Conservation (phyloP, 169 alveolate species). For the Amoebophrya sp. region DNA sequence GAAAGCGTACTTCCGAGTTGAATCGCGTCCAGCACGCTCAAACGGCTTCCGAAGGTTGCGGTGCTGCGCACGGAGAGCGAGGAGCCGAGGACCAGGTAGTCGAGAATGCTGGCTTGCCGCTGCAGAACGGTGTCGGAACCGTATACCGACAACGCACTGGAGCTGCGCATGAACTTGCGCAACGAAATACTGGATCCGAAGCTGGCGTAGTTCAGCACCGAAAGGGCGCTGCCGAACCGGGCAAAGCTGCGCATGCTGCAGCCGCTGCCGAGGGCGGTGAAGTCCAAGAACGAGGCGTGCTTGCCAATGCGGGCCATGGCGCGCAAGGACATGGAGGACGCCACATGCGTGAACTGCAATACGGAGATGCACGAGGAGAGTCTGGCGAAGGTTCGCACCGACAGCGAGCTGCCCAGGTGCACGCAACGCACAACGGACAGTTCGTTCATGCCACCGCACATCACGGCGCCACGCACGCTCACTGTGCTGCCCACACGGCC, state of each 20-base stretch:
- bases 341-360: not conserved
- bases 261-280: not conserved
- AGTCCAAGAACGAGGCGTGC: not conserved
- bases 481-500: not conserved
- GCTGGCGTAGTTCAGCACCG: not conserved
- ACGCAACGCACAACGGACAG: no score
- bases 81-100: not conserved
- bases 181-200: conserved; percentile 20
- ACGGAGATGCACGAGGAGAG: not conserved
- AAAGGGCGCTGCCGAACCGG: conserved; percentile 6
- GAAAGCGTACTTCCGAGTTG: not conserved
- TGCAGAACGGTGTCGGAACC: not conserved
- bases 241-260: conserved; percentile 10
- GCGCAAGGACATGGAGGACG: not conserved
- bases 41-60: not conserved
- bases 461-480: conserved; percentile 3
- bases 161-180: not conserved
- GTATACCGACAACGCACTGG: not conserved
- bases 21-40: not conserved
- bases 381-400: not conserved
- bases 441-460: no score
- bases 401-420: not conserved
- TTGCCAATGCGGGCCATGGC: not conserved
- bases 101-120: not conserved
- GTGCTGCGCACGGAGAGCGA: not conserved